Conservation (phyloP, 2,329 filamentous ascomycete genomes). For the Cephalotrichum gorgonifer region DNA sequence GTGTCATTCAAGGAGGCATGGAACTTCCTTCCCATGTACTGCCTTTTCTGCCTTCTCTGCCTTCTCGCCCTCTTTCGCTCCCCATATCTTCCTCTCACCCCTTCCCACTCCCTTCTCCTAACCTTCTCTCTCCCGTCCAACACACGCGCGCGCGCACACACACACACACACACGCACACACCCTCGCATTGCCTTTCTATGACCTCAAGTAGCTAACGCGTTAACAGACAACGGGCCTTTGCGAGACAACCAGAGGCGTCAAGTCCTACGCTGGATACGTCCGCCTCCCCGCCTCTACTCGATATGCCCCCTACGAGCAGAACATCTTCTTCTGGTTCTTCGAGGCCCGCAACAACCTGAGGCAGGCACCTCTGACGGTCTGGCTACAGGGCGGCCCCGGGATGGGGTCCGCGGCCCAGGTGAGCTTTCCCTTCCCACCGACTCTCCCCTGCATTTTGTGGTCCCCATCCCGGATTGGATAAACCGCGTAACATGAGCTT, state of each 20-base stretch:
- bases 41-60: no score
- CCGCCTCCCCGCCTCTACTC: slow-evolving; percentile 15
- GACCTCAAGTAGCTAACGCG: not conserved
- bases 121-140: no score
- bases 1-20: no score
- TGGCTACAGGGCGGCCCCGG: slow-evolving; percentile 62
- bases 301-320: slow-evolving; percentile 5
- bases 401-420: slow-evolving; percentile 50
- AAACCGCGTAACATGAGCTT: no score
- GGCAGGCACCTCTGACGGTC: slow-evolving; percentile 20
- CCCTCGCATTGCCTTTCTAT: no score
- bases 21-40: no score
- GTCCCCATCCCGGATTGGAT: not conserved
- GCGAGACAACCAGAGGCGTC: slow-evolving; percentile 22
- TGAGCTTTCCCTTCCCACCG: slow-evolving; percentile 19
- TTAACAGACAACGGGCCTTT: slow-evolving; percentile 32
- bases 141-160: no score
- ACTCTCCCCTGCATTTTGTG: slow-evolving; percentile 12
- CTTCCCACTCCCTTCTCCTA: no score
- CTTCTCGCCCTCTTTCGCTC: no score
- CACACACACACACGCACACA: no score
- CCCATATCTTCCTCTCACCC: no score
- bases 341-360: slow-evolving; percentile 24
- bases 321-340: slow-evolving; percentile 44
- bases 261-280: slow-evolving; percentile 43